Base-by-base conservation (phyloP, 2,329 filamentous ascomycete species). In the Biscogniauxia marginata region DNA sequence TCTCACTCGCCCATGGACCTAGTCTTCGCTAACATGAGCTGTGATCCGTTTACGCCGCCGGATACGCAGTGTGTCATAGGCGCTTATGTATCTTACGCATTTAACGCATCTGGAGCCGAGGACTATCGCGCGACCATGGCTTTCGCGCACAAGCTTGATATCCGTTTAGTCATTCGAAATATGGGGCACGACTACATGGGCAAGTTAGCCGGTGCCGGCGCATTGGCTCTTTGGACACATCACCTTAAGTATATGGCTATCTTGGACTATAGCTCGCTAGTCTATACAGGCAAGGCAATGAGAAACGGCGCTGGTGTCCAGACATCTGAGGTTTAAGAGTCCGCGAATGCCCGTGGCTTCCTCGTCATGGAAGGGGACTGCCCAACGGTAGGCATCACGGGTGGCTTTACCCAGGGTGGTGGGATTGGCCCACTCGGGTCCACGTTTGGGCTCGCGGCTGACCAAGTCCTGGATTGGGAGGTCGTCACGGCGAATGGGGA, bases 361-460 rank as follows among this genome's bases (percentile, higher is more conserved):
- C 66, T 74, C 11, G 72, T 81, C 6, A 73, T 84, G 2, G 75
- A 73, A 8, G 81, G 81, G 1, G 75, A 79, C 50, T 81, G 79
- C 60, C 70, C 77, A 0, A 81, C 78, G 0, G 84, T 87, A 4
- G 84, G 84, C 1, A 62, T 84, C 7, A 79, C 81, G 0, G 85
- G 85, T 16, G 85, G 85, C 1, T 88, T 81, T 62, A 78, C 74
- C 3, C 82, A 85, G 65, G 84, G 84, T 4, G 85, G 83, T 13
- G 85, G 86, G 0, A 83, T 86, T 64, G 79, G 77, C 0, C 73
- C 78, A 0, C 73, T 88, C 1, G 75, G 73, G 25, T 79, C 79
- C 1, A 72, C 67, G n/a, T 82, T 80, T 49, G 86, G 86, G 5
- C 73, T 89, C 0, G 81, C 71, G 11, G 84, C 83, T 0, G 85